Percentiles rank a stretch among this genome's conserved stretches.
These are phyloP conservation scores for Trichoderma koningii DNA, from an alignment of 2,329 filamentous ascomycete species.

Conservation along the genomic window DNA sequence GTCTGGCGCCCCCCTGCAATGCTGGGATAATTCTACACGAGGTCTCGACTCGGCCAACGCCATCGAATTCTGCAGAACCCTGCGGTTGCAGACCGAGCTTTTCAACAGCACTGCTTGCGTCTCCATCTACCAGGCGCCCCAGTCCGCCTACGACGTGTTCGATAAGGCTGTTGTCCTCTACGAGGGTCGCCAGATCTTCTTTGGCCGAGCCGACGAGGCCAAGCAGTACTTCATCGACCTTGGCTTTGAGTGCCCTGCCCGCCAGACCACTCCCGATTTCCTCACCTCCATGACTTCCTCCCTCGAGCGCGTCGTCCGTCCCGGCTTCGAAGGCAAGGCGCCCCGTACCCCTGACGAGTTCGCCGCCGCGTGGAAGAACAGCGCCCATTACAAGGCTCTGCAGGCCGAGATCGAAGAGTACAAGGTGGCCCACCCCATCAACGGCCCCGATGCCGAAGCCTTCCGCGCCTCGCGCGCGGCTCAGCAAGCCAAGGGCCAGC, in stretches of 20 bases:
- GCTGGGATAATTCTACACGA: constrained; percentile 73
- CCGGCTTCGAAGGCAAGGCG: constrained; percentile 57
- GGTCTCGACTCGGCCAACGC: constrained; percentile 76
- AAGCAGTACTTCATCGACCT: constrained; percentile 67
- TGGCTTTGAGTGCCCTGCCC: constrained; percentile 66
- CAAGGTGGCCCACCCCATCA: constrained; percentile 55
- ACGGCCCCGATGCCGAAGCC: constrained; percentile 57
- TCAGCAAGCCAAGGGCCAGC: constrained; percentile 60
- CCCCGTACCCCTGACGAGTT: constrained; percentile 65
- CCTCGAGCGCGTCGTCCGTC: constrained; percentile 56
- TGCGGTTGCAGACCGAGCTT: constrained; percentile 67
- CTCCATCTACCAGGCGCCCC: constrained; percentile 72
- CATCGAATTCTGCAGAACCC: constrained; percentile 71
- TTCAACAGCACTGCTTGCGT: constrained; percentile 67
- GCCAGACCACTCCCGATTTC: constrained; percentile 71
- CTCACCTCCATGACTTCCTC: constrained; percentile 69
- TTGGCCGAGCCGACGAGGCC: constrained; percentile 61
- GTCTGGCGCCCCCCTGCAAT: constrained; percentile 62
- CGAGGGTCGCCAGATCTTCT: constrained; percentile 64
- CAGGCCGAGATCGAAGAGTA: constrained; percentile 59
- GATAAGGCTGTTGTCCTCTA: constrained; percentile 62
- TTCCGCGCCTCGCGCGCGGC: constrained; percentile 58
- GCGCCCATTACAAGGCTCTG: constrained; percentile 52
- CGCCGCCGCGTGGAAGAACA: constrained; percentile 59
- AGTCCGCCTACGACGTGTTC: constrained; percentile 64